Conservation (phyloP, 2,329 filamentous ascomycete genomes). For the Pseudogymnoascus sp. region DNA sequence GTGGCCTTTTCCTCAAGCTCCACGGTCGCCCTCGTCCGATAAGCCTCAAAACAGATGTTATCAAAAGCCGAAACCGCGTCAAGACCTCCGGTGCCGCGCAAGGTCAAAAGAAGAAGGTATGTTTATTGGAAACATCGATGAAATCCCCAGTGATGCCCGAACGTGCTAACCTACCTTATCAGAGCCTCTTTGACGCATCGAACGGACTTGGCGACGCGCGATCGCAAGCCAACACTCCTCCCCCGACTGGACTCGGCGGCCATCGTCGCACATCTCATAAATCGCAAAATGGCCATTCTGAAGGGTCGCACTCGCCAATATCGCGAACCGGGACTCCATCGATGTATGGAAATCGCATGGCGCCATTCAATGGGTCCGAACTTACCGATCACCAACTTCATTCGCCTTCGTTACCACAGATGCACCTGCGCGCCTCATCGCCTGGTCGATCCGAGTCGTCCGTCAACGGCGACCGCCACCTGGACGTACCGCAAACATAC, state of each 20-base stretch:
- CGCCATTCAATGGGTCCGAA: conserved; percentile 67
- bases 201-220: conserved; percentile 55
- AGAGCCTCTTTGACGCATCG: conserved; percentile 36
- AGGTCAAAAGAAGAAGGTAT: conserved; percentile 76
- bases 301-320: conserved; percentile 71
- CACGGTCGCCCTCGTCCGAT: conserved; percentile 90
- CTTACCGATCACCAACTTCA: conserved; percentile 61
- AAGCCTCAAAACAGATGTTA: conserved; percentile 96
- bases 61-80: conserved; percentile 97
- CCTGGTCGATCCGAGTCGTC: conserved; percentile 48
- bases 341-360: conserved; percentile 67
- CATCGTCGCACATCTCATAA: conserved; percentile 65
- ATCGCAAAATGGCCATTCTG: conserved; percentile 63
- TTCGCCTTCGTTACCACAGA: conserved; percentile 44
- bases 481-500: conserved; percentile 69
- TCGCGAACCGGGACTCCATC: conserved; percentile 74
- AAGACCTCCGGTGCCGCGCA: conserved; percentile 75
- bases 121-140: conserved; percentile 30
- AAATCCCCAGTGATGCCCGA: neutral
- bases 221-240: conserved; percentile 47
- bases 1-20: conserved; percentile 93
- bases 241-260: conserved; percentile 46
- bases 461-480: conserved; percentile 52
- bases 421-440: conserved; percentile 51
- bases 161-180: conserved; percentile 23